A percentile compares a stretch with the other conserved stretches of the same genome.
These are phyloP conservation scores for Leccinum griseonigrum DNA, from an alignment of 1,284 basidiomycete genomes.

Conservation along the genomic window DNA sequence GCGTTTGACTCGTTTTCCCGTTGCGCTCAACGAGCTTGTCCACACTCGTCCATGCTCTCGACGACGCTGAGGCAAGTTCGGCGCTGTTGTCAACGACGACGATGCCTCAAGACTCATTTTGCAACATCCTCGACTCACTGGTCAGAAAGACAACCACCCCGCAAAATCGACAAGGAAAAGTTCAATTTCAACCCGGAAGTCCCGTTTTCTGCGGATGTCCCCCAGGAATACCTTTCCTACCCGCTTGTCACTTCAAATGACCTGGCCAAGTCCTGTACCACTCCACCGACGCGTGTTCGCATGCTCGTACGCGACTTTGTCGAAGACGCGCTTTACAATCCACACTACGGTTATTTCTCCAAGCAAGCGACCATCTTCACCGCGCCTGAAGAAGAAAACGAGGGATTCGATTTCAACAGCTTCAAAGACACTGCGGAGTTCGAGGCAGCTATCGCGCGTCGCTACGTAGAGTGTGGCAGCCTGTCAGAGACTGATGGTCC, in stretches of 20 bases:
- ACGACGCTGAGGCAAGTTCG: conserved; percentile 16
- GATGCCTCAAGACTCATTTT: conserved; percentile 25
- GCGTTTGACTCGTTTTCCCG: conserved; percentile 2
- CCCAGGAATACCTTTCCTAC: conserved; percentile 52
- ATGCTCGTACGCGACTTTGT: conserved; percentile 98
- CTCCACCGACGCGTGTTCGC: conserved; percentile 80
- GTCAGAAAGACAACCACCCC: conserved; percentile 13
- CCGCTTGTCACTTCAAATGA: conserved; percentile 74
- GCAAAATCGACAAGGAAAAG: conserved; percentile 40
- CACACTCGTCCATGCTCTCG: conserved; percentile 21
- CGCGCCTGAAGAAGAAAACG: conserved; percentile 50
- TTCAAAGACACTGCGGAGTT: conserved; percentile 77
- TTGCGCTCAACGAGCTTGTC: background rate
- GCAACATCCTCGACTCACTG: conserved; percentile 20
- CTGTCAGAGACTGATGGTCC: conserved; percentile 61
- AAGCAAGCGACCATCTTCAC: conserved; percentile 88
- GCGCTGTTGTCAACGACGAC: conserved; percentile 23
- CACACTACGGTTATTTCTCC: conserved; percentile 96
- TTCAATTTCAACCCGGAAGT: conserved; percentile 68
- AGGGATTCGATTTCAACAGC: conserved; percentile 65
- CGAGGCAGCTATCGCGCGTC: conserved; percentile 73
- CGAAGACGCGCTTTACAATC: conserved; percentile 96
- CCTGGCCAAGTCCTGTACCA: conserved; percentile 44
- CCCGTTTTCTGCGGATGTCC: conserved; percentile 48
- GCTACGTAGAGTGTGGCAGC: conserved; percentile 70